These are phyloP conservation scores for Scutellaria galericulata DNA, from an alignment of 257 asterid genomes.

Conservation along the genomic window DNA sequence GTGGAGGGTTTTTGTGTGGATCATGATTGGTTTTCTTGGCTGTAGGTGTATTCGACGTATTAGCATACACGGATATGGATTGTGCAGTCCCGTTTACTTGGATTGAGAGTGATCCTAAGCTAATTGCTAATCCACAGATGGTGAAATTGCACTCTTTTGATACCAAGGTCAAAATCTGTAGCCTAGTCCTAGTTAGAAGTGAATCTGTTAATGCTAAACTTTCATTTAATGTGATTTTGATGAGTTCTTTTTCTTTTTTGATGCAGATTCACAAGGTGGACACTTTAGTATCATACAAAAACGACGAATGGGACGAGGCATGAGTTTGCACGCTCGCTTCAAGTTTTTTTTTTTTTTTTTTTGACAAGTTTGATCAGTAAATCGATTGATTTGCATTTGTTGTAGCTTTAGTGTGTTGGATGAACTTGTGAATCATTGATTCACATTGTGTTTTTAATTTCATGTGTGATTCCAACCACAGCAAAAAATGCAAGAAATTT, in stretches of 20 bases:
- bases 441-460: conserved; percentile 32
- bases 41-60: conserved; percentile 82
- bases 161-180: conserved; percentile 65
- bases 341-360: background rate
- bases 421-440: conserved; percentile 42
- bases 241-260: conserved; percentile 1
- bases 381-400: conserved; percentile 43
- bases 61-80: conserved; percentile 86
- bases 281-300: conserved; percentile 90
- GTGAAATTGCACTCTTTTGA: conserved; percentile 93
- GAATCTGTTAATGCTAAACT: background rate
- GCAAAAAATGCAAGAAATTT: conserved; percentile 10
- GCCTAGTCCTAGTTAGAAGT: background rate
- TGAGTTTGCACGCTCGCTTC: conserved; percentile 19
- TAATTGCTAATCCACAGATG: conserved; percentile 92
- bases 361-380: conserved; percentile 23
- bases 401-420: conserved; percentile 4
- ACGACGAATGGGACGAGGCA: conserved; percentile 74
- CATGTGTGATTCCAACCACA: background rate
- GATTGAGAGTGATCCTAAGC: conserved; percentile 97
- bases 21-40: background rate
- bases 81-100: conserved; percentile 85
- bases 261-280: conserved; percentile 97
- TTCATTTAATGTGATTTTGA: conserved; percentile 8
- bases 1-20: background rate